A percentile compares a stretch with the other conserved stretches of the same genome.
phyloP scores from a whole-genome alignment of 1,139 yeast species.

The Taphrina wiesneri region DNA sequence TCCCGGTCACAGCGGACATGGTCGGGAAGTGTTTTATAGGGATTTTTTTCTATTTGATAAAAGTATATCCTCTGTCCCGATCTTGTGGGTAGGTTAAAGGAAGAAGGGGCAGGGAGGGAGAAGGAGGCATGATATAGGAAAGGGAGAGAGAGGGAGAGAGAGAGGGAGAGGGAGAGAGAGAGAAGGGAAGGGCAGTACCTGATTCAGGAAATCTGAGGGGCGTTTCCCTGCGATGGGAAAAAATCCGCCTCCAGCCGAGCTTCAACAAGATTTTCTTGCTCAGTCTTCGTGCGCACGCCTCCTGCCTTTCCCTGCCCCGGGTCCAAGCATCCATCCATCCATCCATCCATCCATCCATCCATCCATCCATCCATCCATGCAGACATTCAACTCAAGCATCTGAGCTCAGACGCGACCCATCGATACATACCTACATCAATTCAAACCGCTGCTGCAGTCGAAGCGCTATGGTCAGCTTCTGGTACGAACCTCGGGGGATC shows the following conservation, averaged over 20 bases:
- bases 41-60: background rate
- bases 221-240: background rate
- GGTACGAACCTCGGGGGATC: no score
- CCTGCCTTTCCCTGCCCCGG: no score
- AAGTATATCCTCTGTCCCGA: constrained; percentile 20
- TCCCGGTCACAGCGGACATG: constrained; percentile 43
- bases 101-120: background rate
- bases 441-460: no score
- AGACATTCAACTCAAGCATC: no score
- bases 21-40: background rate
- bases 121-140: background rate
- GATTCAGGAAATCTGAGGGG: background rate
- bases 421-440: no score
- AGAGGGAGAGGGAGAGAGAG: background rate
- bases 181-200: background rate
- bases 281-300: background rate
- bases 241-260: background rate
- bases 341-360: no score
- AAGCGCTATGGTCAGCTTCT: no score
- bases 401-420: no score
- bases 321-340: no score
- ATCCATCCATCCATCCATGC: no score
- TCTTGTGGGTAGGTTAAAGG: constrained; percentile 7
- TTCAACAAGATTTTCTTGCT: background rate
- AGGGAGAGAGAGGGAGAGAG: background rate